Base-by-base conservation (phyloP, 768 basidiomycete species). In the Hygrophorus russula region DNA sequence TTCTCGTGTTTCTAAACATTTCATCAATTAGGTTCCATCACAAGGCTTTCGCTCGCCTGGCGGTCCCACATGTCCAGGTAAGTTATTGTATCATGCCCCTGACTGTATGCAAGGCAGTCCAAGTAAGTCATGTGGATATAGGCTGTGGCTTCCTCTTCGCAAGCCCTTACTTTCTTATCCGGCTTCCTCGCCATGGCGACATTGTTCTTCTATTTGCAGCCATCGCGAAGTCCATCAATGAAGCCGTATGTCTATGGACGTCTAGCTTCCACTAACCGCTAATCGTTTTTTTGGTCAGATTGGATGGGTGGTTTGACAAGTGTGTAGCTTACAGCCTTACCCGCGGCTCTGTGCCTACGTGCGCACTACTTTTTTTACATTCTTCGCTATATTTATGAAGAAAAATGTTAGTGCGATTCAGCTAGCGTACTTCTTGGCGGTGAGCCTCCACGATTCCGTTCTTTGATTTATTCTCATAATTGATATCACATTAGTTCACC, bases 371-470 rank as follows among this genome's bases (percentile, higher is more conserved):
- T 3, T n/a, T n/a, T 9, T 17, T n/a, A 3, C 10, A 9, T 13
- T n/a, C 17, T 13, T 35, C 10, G 33, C 17, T 17, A 35, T 9
- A 24, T 24, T 7, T 24, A 24, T 24, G 24, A 24, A 33, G 10
- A 33, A 9, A n/a, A 35, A 35, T 24, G 33, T 9, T 35, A 35
- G 33, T 31, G 12, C 47, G 18, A 43, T 52, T 3, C 57, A 59
- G 37, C 40, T 56, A 14, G 44, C 51, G 17, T 56, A 46, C 39
- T 46, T 55, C 24, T 24, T 52, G 11, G 39, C 47, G 28, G 57
- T 56, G 44, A 28, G 55, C 29, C 20, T 18, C 33, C 33, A 5
- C 33, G 12, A 10, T n/a, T 11, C 29, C 33, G 33, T 5, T n/a
- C 17, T 3, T n/a, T 35, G 17, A 37, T n/a, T 5, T 10, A 29